phyloP scores from a whole-genome alignment of 2,329 filamentous ascomycete genomes.

The Canariomyces notabilis region DNA sequence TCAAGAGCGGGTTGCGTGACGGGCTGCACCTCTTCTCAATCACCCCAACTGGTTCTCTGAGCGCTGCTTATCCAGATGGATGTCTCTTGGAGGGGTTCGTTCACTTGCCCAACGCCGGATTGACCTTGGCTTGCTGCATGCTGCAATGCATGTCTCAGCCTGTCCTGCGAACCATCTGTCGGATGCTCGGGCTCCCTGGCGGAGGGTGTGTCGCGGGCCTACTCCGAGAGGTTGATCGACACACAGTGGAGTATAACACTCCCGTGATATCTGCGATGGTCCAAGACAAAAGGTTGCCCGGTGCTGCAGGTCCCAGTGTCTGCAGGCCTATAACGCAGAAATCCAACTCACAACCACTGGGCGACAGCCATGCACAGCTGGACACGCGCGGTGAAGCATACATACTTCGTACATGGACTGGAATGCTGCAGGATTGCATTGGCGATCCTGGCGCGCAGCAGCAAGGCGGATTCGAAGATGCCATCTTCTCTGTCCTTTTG shows the following conservation, averaged over 20 bases:
- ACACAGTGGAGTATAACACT: neutral
- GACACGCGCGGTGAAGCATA: no score
- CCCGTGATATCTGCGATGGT: neutral
- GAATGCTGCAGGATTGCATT: slow-evolving; percentile 1
- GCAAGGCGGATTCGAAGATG: slow-evolving; percentile 20
- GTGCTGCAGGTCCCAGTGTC: neutral
- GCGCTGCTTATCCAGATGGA: neutral
- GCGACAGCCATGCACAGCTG: no score
- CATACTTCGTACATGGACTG: no score
- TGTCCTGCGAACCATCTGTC: slow-evolving; percentile 22
- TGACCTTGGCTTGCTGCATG: neutral
- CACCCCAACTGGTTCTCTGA: no score
- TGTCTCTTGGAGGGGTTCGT: neutral
- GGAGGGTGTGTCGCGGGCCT: slow-evolving; percentile 9
- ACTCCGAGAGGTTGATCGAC: slow-evolving; percentile 6
- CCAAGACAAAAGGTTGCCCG: neutral
- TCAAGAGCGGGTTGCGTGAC: neutral
- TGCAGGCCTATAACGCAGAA: neutral
- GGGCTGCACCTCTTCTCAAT: no score
- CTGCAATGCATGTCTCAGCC: slow-evolving; percentile 19
- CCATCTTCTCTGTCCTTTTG: neutral
- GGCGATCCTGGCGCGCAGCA: slow-evolving; percentile 5
- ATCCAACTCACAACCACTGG: no score
- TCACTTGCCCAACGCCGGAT: neutral
- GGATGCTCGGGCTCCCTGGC: slow-evolving; percentile 4